Base-by-base conservation (phyloP, 352 stramenopile species). In the Phytopythium oedochilum region DNA sequence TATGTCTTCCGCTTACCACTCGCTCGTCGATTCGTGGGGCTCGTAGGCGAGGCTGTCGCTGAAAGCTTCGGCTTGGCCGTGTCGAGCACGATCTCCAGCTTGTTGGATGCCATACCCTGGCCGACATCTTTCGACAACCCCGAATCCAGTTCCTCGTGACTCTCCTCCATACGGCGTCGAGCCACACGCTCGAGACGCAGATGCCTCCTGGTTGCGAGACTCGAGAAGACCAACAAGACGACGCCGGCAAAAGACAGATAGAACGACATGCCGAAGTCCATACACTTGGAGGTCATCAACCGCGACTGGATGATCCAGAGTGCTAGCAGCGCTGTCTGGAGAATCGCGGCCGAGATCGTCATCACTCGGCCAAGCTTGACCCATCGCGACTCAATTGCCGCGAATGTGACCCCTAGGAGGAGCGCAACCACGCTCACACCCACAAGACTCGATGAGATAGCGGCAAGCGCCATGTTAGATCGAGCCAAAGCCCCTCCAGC, bases 161-260 rank as follows among this genome's bases (percentile, higher is more conserved):
- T 51, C 55, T 44, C 47, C 23, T 53, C 47, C 22, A 53, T 53
- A 20, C 23, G 20, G 3, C 29, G 47, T 12, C 73, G 55, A 12
- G 70, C 68, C 25, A 82, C 61, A 20, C 63, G 57, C 44, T 78
- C 68, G n/a, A 81, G 71, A 22, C 54, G 43, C 10, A 68, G 52
- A 17, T 88, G 74, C 35, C 63, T 74, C 45, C 71, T 63, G 0
- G 64, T 63, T 25, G 71, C 57, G 5, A 73, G 1, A 25, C 64
- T 80, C 17, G 63, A 63, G 23, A 73, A 18, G 2, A 53, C 22
- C 32, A 78, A 61, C 7, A 70, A 52, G 15, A 61, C 11, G 26
- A 74, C 57, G 50, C 71, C 75, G 22, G 65, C 44, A 26, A 68
- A 53, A n/a, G 61, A 63, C 17, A 88, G 65, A 26, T 88, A 84